Evolutionary conservation across 2,329 filamentous ascomycete genomes (phyloP).

Genomic region (Talaromyces funiculosus): DNA sequence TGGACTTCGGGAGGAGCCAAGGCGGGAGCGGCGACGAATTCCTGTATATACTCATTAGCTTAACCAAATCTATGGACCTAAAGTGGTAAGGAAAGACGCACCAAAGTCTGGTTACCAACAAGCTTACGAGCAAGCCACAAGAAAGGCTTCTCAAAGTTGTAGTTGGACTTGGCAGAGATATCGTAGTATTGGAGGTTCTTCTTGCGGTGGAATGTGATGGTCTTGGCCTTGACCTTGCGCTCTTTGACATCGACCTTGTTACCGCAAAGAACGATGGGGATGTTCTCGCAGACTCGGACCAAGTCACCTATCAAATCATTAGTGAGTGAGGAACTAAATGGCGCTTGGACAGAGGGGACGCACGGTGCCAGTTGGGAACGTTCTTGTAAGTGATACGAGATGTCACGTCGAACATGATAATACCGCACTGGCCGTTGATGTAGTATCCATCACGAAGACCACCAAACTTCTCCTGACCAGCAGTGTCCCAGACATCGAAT

Average conservation of each 20-base stretch:
- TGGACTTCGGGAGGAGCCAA: conserved; percentile 88
- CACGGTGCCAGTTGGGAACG: conserved; percentile 99
- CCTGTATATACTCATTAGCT: conserved; percentile 47
- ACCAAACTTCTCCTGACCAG: conserved; percentile 98
- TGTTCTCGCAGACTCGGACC: conserved; percentile 98
- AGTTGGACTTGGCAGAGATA: conserved; percentile 99
- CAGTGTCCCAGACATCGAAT: conserved; percentile 99
- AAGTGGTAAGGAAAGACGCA: conserved; percentile 42
- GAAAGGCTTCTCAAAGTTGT: conserved; percentile 99
- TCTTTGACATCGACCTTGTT: conserved; percentile 99
- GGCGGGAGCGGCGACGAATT: conserved; percentile 93
- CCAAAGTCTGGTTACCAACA: conserved; percentile 82
- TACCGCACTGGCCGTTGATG: conserved; percentile 99
- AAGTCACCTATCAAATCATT: conserved; percentile 65
- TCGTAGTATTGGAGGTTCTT: conserved; percentile 99
- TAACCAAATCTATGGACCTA: not conserved
- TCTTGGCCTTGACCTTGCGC: conserved; percentile 99
- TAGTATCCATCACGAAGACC: conserved; percentile 99
- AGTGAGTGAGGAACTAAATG: not conserved
- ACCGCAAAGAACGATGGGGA: conserved; percentile 94
- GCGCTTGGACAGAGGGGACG: conserved; percentile 38
- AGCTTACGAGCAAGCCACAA: conserved; percentile 98
- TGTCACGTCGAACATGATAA: conserved; percentile 99
- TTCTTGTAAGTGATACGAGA: conserved; percentile 99
- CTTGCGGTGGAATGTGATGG: conserved; percentile 99